A percentile compares a stretch with the other conserved stretches of the same genome.
Conservation (phyloP, 2,329 filamentous ascomycete genomes). For the Cladosporium sp. region DNA sequence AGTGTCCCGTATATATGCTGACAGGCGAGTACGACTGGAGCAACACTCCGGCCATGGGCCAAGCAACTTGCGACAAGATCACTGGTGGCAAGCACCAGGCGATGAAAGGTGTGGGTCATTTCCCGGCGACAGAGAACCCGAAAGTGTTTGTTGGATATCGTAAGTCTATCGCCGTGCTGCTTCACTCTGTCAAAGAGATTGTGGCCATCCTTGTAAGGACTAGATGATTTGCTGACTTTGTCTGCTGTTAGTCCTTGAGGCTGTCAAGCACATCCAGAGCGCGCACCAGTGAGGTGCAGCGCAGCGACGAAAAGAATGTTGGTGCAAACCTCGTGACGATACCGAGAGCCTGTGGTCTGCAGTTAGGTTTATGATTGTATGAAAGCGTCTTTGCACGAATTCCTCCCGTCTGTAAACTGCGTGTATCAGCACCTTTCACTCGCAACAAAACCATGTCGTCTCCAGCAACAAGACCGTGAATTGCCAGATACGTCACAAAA, state of each 20-base stretch:
- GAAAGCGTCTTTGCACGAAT: neutral
- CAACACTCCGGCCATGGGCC: constrained; percentile 51
- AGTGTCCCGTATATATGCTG: constrained; percentile 55
- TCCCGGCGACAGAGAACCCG: constrained; percentile 50
- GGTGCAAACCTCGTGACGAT: neutral
- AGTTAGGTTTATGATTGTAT: neutral
- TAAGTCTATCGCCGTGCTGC: constrained; percentile 23
- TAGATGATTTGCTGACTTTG: constrained; percentile 13
- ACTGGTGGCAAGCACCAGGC: constrained; percentile 47
- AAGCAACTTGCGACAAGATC: constrained; percentile 52
- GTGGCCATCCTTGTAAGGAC: neutral
- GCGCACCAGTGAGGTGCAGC: constrained; percentile 2
- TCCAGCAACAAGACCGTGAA: neutral
- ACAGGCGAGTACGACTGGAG: constrained; percentile 54
- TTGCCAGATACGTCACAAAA: neutral
- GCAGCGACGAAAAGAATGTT: neutral
- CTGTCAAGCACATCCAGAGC: constrained; percentile 39
- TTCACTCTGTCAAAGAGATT: neutral
- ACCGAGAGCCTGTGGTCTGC: neutral
- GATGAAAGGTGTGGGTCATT: constrained; percentile 52
- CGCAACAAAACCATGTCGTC: neutral
- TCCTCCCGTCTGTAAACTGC: neutral
- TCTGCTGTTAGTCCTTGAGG: constrained; percentile 31
- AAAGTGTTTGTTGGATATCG: constrained; percentile 37
- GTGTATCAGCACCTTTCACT: neutral